Evolutionary conservation across 495 filamentous ascomycete genomes (phyloP), one percentile per base, ranked within the genome.

Genomic region (Ramalina intermedia): DNA sequence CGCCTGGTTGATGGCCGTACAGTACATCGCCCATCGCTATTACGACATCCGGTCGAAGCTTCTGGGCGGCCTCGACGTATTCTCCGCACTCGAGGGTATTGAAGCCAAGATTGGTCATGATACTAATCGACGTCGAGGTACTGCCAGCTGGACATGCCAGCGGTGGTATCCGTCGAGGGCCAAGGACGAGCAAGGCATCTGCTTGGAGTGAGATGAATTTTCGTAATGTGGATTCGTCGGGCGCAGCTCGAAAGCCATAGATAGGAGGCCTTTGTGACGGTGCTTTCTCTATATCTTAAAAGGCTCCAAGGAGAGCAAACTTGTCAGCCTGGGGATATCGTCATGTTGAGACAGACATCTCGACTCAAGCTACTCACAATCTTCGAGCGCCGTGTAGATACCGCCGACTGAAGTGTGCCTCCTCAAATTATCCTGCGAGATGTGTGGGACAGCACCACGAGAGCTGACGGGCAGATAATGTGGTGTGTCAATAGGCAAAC

Each of bases 101-200:
- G 64, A 91, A 96, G 26, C 91, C 91, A 2, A 85, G 78, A 1
- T 84, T 84, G 7, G 91, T 96, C 47, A 82, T 75, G 41, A 96
- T 72, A 14, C 83, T 76, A 36, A 96, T 72, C 29, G 80, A 75
- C 24, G 71, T 72, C 41, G 81, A 72, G 17, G 78, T 84, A 60
- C 94, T 96, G 13, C 81, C 70, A 40, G 74, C 68, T 1, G 87
- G 84, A 20, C 81, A 79, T 24, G 73, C 52, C 37, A 95, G 79
- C 1, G 90, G 79, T 2, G 88, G 83, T 26, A 80, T 72, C 18
- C 91, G 74, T 21, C 91, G 80, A 2, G 88, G 73, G 36, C 76
- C 82, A n/a, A 96, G 68, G n/a, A 96, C 63, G 21, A 85, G 70
- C n/a, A 83, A 60, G 12, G 68, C 61, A 24, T 76, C 66, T 41